phyloP scores from a whole-genome alignment of 2,329 filamentous ascomycete genomes.

The Penicillium sp. region DNA sequence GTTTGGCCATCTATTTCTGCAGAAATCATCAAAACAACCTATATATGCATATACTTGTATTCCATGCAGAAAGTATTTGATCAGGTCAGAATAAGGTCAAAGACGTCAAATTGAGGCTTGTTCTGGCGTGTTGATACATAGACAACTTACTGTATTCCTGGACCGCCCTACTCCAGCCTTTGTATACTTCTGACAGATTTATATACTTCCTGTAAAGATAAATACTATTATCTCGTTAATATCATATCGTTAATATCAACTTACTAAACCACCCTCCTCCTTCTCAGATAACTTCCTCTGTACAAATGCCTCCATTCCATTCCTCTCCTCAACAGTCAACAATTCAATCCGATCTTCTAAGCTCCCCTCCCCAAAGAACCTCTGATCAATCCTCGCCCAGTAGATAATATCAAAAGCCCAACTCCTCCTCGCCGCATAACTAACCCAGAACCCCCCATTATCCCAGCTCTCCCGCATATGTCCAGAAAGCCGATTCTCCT shows the following conservation, averaged over 20 bases:
- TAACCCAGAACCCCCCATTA: conserved; percentile 19
- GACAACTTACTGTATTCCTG: not conserved
- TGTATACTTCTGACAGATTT: too few species aligned
- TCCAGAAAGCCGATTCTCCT: conserved; percentile 4
- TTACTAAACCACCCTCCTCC: not conserved
- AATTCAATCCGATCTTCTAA: conserved; percentile 13
- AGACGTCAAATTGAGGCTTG: too few species aligned
- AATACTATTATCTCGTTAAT: too few species aligned
- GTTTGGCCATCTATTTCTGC: too few species aligned
- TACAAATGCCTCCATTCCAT: conserved; percentile 14
- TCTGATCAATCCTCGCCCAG: conserved; percentile 15
- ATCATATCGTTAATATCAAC: too few species aligned
- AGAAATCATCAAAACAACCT: too few species aligned
- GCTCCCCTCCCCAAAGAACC: conserved; percentile 18
- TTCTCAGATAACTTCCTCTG: conserved; percentile 12
- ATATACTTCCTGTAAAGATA: too few species aligned
- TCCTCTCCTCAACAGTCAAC: conserved; percentile 15
- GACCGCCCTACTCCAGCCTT: not conserved
- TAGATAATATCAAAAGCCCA: conserved; percentile 17
- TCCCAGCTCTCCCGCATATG: conserved; percentile 17
- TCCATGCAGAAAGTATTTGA: not conserved
- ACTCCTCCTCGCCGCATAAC: conserved; percentile 16
- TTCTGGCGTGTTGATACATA: not conserved
- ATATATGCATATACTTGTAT: too few species aligned
- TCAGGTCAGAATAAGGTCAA: too few species aligned